A percentile compares a stretch with the other conserved stretches of the same genome.
Evolutionary conservation across 768 basidiomycete genomes (phyloP).

Genomic region (Cubamyces lactineus): DNA sequence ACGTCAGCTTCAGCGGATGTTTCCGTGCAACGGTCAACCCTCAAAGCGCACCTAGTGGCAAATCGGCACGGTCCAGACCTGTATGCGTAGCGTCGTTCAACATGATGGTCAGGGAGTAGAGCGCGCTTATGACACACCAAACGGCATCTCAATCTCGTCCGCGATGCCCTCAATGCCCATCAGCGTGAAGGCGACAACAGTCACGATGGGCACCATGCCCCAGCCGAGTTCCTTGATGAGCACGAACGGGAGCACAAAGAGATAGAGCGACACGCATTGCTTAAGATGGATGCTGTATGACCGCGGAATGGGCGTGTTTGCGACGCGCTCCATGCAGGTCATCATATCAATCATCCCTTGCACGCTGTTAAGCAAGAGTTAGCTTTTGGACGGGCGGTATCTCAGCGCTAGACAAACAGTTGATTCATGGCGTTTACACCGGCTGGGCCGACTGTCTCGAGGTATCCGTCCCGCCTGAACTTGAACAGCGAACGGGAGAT

Average conservation of each 20-base stretch:
- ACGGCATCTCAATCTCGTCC: constrained; percentile 93
- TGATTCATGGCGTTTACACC: constrained; percentile 78
- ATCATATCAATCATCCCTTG: constrained; percentile 86
- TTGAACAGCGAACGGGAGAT: constrained; percentile 67
- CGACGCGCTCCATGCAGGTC: constrained; percentile 86
- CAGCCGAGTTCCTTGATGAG: constrained; percentile 83
- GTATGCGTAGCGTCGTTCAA: background rate
- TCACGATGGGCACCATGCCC: constrained; percentile 83
- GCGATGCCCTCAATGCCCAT: constrained; percentile 98
- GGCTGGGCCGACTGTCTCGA: constrained; percentile 91
- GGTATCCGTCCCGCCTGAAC: constrained; percentile 77
- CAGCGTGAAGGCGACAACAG: constrained; percentile 85
- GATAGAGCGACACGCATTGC: constrained; percentile 92
- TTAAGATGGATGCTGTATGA: constrained; percentile 90
- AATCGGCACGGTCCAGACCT: constrained; percentile 57
- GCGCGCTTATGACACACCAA: constrained; percentile 53
- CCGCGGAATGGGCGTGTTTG: constrained; percentile 82
- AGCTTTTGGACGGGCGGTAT: background rate
- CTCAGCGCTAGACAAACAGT: constrained; percentile 47
- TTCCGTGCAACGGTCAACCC: background rate
- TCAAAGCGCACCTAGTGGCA: constrained; percentile 67
- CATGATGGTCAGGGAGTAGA: background rate
- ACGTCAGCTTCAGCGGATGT: background rate
- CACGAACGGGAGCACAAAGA: constrained; percentile 88
- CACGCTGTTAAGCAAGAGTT: constrained; percentile 46